Conservation (phyloP, 345 rosid species). For the Populus tremula region DNA sequence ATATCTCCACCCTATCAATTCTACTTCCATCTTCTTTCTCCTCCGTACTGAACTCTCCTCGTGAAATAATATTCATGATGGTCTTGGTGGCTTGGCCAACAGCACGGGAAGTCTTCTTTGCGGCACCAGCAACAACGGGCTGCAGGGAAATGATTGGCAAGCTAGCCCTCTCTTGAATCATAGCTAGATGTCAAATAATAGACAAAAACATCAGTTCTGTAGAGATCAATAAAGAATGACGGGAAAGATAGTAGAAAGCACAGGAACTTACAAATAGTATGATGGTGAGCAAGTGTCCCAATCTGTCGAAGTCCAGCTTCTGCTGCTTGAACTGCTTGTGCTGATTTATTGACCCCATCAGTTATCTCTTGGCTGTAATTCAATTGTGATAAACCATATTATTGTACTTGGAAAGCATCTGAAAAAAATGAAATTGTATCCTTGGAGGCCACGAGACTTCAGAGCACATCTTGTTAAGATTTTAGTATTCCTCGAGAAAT, state of each 20-base stretch:
- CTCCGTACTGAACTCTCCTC: conserved; percentile 41
- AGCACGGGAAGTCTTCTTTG: conserved; percentile 70
- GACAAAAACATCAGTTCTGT: conserved; percentile 8
- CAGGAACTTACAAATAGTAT: conserved; percentile 63
- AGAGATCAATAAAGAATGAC: not conserved
- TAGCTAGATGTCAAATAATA: conserved; percentile 49
- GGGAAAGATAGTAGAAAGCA: not conserved
- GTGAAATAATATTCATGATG: conserved; percentile 57
- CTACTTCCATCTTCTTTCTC: conserved; percentile 27
- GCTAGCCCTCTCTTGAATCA: conserved; percentile 87
- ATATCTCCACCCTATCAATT: conserved; percentile 29
- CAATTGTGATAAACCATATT: not conserved
- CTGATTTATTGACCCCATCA: conserved; percentile 86
- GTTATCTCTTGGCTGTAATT: conserved; percentile 73
- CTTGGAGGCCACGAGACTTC: not conserved
- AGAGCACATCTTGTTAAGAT: not conserved
- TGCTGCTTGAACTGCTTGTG: conserved; percentile 85
- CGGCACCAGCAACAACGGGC: conserved; percentile 78
- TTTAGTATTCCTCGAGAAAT: not conserved
- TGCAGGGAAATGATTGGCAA: conserved; percentile 73
- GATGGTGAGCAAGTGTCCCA: conserved; percentile 75
- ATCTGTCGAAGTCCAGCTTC: conserved; percentile 83
- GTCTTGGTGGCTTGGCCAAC: conserved; percentile 78
- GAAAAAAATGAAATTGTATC: not conserved
- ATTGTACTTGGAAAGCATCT: not conserved